Evolutionary conservation across 805 yeast species (phyloP), one percentile per base, ranked within the genome.

Genomic region (Spathaspora hagerdaliae): DNA sequence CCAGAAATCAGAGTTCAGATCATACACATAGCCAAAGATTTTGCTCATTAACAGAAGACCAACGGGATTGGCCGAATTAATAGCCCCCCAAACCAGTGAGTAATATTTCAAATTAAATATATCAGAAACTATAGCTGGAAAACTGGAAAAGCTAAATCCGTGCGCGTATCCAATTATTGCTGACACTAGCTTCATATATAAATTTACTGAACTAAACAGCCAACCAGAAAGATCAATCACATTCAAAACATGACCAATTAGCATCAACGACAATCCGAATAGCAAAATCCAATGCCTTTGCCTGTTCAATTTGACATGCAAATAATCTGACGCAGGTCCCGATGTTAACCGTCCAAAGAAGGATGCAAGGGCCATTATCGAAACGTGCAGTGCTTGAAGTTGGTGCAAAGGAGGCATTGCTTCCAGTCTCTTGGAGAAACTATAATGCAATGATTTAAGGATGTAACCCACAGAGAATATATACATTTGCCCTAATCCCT

Each of bases 401-500:
- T 55, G 44, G 27, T 49, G 50, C 32, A 65, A 50, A 2, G 58
- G 34, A 3, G 56, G 50, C 6, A 36, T 42, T 12, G 36, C 31
- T 29, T 34, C 27, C 35, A 35, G 24, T 38, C 39, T 32, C 27
- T 35, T 27, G 6, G 15, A 42, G 45, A 55, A 61, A 36, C 55
- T 51, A 42, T 53, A 54, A 44, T 58, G 56, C 2, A 64, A 36
- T 8, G 70, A 70, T 48, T 64, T 62, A 24, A 63, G 43, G 11
- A 65, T 52, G 40, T 52, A 65, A 2, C 71, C 71, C 42, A 65
- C 61, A 24, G 64, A 60, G 45, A 58, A 65, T 10, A 65, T 65
- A 49, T 65, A 65, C 69, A 65, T 64, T 50, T 65, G 71, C 10
- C 71, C 70, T 44, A 65, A 53, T 6, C 71, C 71, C 51, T 65